Evolutionary conservation across 495 filamentous ascomycete species (phyloP).

Genomic region (Darksidea phi): DNA sequence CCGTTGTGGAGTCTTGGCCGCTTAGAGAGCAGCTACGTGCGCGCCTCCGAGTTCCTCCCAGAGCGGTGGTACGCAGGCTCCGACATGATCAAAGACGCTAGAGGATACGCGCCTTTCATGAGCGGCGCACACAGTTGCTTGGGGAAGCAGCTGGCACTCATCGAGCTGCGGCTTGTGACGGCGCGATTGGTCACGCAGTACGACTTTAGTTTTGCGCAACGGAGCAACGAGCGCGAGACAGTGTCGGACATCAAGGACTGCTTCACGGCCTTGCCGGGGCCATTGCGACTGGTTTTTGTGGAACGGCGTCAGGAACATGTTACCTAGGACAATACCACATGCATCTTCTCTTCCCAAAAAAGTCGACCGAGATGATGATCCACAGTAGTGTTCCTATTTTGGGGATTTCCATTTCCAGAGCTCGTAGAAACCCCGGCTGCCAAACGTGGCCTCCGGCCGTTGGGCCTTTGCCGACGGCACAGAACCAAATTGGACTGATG

Average conservation of each 20-base stretch:
- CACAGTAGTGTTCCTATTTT: too few relatives aligned
- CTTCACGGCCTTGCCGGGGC: conserved; percentile 2
- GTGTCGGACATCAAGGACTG: background rate
- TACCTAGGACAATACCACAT: too few relatives aligned
- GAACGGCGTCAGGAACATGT: too few relatives aligned
- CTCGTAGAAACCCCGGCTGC: too few relatives aligned
- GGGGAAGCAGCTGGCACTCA: conserved; percentile 27
- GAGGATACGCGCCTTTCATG: conserved; percentile 34
- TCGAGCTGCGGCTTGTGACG: conserved; percentile 24
- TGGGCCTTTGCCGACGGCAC: too few relatives aligned
- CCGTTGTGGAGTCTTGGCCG: background rate
- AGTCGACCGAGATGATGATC: too few relatives aligned
- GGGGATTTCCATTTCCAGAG: too few relatives aligned
- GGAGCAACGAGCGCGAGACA: background rate
- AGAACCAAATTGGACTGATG: too few relatives aligned
- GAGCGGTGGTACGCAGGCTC: conserved; percentile 29
- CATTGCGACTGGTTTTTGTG: background rate
- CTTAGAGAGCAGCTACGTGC: conserved; percentile 9
- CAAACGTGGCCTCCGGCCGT: too few relatives aligned
- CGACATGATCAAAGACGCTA: conserved; percentile 23
- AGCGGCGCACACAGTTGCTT: conserved; percentile 28
- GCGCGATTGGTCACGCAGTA: conserved; percentile 20
- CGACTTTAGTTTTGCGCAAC: conserved; percentile 28
- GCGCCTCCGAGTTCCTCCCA: conserved; percentile 26
- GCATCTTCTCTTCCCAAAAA: too few relatives aligned